These are phyloP conservation scores for Parastagonospora avenae DNA, from an alignment of 2,329 filamentous ascomycete species.

Conservation along the genomic window DNA sequence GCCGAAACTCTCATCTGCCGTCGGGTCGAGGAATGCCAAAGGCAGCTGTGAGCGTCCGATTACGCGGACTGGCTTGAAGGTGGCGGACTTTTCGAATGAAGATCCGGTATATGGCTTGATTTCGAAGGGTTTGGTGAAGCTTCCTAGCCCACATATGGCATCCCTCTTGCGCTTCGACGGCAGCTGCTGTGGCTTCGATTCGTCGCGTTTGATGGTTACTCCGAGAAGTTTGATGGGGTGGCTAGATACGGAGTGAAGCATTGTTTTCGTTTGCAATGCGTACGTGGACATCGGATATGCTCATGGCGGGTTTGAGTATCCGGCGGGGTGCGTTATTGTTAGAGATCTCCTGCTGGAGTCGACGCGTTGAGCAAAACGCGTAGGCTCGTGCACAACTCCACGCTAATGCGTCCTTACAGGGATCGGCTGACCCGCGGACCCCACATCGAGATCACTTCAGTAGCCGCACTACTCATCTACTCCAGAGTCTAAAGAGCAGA, in stretches of 20 bases:
- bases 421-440: not conserved
- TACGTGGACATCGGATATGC: conserved; percentile 30
- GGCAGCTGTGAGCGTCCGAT: conserved; percentile 45
- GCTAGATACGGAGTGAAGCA: conserved; percentile 30
- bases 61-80: conserved; percentile 42
- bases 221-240: conserved; percentile 24
- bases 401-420: conserved; percentile 16
- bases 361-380: conserved; percentile 27
- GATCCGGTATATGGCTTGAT: conserved; percentile 40
- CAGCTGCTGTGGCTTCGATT: conserved; percentile 26
- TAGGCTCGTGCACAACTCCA: conserved; percentile 15
- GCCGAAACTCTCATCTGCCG: conserved; percentile 25
- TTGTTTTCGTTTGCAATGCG: conserved; percentile 38
- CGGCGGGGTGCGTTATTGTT: conserved; percentile 2
- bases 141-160: conserved; percentile 33
- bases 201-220: conserved; percentile 31
- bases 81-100: conserved; percentile 32
- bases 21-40: conserved; percentile 45
- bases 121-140: conserved; percentile 33
- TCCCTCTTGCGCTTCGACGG: conserved; percentile 42
- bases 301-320: conserved; percentile 24
- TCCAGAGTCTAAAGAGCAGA: not conserved
- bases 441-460: no score
- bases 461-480: not conserved
- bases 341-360: conserved; percentile 13